A percentile compares a stretch with the other conserved stretches of the same genome.
Evolutionary conservation across 164 flowering plant genomes (phyloP).

Genomic region (Litsea cubeba): DNA sequence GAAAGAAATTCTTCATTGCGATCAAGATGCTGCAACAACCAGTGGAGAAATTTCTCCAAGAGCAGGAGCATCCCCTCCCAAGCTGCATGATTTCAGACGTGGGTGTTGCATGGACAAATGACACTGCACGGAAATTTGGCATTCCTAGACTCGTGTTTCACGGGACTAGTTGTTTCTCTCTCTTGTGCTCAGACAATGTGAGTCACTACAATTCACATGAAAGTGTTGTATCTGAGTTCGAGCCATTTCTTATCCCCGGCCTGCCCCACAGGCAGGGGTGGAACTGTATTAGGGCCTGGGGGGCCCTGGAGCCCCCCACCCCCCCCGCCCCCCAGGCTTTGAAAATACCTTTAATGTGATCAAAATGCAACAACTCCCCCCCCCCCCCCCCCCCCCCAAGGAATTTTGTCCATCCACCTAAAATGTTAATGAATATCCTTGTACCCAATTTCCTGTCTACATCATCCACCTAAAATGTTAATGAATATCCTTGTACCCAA

Average conservation of each 20-base stretch:
- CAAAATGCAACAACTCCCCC: no score
- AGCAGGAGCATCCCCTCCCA: constrained; percentile 24
- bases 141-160: constrained; percentile 48
- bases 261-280: constrained; percentile 27
- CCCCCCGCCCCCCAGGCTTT: no score
- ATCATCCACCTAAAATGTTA: no score
- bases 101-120: constrained; percentile 33
- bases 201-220: constrained; percentile 15
- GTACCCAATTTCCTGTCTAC: no score
- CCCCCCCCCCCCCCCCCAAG: no score
- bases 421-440: no score
- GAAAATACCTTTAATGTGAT: no score
- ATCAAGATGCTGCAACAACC: constrained; percentile 27
- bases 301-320: no score
- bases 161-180: constrained; percentile 30
- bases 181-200: constrained; percentile 16
- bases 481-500: no score
- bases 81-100: constrained; percentile 46
- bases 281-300: no score
- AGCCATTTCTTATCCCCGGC: constrained; percentile 31
- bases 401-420: no score
- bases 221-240: constrained; percentile 15
- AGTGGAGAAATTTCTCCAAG: constrained; percentile 22
- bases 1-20: constrained; percentile 30
- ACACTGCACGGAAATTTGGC: constrained; percentile 22